Evolutionary conservation across 768 basidiomycete genomes (phyloP).

Genomic region (Trichaptum fuscoviolaceum): DNA sequence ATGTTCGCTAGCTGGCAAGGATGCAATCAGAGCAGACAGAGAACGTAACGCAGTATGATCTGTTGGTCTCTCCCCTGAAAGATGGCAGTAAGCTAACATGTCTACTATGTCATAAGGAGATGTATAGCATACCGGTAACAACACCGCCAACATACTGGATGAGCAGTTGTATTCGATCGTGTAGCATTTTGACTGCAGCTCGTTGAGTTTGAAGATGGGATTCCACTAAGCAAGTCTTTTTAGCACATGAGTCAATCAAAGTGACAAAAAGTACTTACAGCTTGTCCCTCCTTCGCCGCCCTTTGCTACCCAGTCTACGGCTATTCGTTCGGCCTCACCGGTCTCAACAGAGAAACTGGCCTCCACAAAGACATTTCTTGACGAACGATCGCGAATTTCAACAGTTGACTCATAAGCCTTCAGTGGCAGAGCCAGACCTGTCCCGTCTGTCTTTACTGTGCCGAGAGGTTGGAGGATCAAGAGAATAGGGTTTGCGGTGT

Average conservation of each 20-base stretch:
- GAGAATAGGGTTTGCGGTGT: slow-evolving; percentile 87
- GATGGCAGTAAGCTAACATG: slow-evolving; percentile 5
- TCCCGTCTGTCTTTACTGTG: slow-evolving; percentile 41
- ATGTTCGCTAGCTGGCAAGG: slow-evolving; percentile 82
- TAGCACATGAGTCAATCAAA: slow-evolving; percentile 9
- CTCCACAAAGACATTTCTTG: slow-evolving; percentile 77
- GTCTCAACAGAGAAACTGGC: slow-evolving; percentile 89
- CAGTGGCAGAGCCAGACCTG: slow-evolving; percentile 77
- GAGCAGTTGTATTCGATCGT: slow-evolving; percentile 82
- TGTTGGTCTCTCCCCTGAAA: slow-evolving; percentile 61
- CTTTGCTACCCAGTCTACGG: slow-evolving; percentile 91
- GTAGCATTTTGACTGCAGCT: slow-evolving; percentile 94
- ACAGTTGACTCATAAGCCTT: slow-evolving; percentile 91
- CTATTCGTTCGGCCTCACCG: slow-evolving; percentile 97
- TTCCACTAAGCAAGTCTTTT: slow-evolving; percentile 55
- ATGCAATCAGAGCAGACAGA: slow-evolving; percentile 80
- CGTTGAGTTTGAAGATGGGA: slow-evolving; percentile 88
- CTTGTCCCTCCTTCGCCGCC: slow-evolving; percentile 80
- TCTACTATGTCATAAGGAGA: background rate
- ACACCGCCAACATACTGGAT: slow-evolving; percentile 82
- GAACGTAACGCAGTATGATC: slow-evolving; percentile 83
- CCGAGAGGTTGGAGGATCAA: slow-evolving; percentile 62
- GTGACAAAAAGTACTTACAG: slow-evolving; percentile 41
- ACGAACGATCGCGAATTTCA: slow-evolving; percentile 74
- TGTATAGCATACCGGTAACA: slow-evolving; percentile 51